Evolutionary conservation across 164 flowering plant species (phyloP).

Genomic region (Magnolia officinalis): DNA sequence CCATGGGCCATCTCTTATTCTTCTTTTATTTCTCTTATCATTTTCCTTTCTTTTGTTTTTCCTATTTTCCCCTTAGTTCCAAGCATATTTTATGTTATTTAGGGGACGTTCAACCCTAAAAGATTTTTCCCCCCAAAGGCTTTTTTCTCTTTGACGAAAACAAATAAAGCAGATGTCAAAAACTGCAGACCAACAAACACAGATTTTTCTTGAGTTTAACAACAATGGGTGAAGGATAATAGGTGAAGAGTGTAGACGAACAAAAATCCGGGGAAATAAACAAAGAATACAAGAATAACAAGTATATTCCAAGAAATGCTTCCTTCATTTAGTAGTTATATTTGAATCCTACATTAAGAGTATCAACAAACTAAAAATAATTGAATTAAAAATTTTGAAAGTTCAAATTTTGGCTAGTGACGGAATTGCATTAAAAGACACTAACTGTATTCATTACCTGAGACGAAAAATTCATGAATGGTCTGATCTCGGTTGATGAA

Average conservation of each 20-base stretch:
- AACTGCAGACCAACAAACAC: neutral
- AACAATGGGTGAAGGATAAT: neutral
- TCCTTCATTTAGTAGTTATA: neutral
- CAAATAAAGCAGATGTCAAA: neutral
- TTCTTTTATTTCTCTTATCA: no score
- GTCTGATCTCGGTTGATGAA: conserved; percentile 74
- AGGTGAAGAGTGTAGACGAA: neutral
- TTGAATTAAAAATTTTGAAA: neutral
- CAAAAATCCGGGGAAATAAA: neutral
- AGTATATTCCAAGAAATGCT: neutral
- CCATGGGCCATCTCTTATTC: no score
- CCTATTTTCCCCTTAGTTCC: no score
- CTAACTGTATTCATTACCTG: conserved; percentile 51
- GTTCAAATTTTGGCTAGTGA: neutral
- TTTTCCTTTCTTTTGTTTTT: no score
- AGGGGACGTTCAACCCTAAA: no score
- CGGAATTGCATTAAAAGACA: neutral
- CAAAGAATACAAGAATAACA: neutral
- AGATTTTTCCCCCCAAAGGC: no score
- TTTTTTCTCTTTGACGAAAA: neutral
- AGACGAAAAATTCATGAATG: conserved; percentile 82
- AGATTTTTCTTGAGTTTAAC: neutral
- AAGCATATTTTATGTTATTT: no score
- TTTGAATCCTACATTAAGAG: neutral
- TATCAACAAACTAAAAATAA: neutral